Percentiles rank a stretch among this genome's conserved stretches.
Evolutionary conservation across 257 asterid species (phyloP).

Genomic region (Solanum okadae): DNA sequence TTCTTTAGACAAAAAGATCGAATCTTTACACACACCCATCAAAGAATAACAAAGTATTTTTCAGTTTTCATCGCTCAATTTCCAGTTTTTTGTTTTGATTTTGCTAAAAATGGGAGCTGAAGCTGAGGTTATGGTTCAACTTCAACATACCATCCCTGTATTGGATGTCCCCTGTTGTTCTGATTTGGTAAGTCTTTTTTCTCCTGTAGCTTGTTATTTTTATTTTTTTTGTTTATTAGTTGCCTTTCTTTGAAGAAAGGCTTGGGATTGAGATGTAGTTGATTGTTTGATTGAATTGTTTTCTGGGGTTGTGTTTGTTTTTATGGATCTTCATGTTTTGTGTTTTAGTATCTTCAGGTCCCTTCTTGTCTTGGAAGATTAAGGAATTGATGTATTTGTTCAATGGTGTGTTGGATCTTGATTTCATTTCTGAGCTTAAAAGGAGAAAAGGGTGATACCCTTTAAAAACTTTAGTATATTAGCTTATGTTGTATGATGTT

Average conservation of each 20-base stretch:
- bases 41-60: neutral
- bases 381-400: neutral
- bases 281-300: neutral
- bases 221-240: neutral
- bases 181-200: constrained; percentile 23
- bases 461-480: neutral
- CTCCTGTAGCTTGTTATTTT: neutral
- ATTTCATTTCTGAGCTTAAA: neutral
- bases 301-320: neutral
- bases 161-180: constrained; percentile 52
- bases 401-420: neutral
- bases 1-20: neutral
- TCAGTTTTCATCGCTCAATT: neutral
- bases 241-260: neutral
- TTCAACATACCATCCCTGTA: constrained; percentile 36
- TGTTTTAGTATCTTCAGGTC: neutral
- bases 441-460: neutral
- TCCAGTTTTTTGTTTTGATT: neutral
- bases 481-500: neutral
- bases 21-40: neutral
- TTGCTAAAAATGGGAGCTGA: constrained; percentile 50
- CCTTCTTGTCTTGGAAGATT: neutral
- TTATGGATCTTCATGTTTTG: neutral
- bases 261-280: neutral
- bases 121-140: constrained; percentile 43